phyloP scores from a whole-genome alignment of 345 rosid species.

The Citrus mangshanensis region DNA sequence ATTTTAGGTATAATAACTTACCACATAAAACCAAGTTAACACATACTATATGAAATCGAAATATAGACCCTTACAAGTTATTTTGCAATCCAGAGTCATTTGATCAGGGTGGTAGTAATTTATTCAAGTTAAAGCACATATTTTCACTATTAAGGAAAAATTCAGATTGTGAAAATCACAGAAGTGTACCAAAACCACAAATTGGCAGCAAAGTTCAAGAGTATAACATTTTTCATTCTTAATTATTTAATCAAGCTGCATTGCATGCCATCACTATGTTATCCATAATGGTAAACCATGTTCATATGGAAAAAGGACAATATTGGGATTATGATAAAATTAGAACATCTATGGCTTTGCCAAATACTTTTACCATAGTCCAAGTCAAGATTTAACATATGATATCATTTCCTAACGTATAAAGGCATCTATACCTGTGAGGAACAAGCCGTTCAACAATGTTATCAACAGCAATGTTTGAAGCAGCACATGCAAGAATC shows the following conservation, averaged over 20 bases:
- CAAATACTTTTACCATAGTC: not conserved
- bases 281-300: not conserved
- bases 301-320: not conserved
- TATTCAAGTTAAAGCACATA: not conserved
- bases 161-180: not conserved
- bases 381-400: not conserved
- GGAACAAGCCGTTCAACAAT: constrained; percentile 92
- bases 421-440: constrained; percentile 54
- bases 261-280: not conserved
- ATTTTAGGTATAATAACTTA: not conserved
- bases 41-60: not conserved
- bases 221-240: not conserved
- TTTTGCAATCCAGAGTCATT: not conserved
- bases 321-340: not conserved
- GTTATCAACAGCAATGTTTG: constrained; percentile 97
- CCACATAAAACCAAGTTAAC: not conserved
- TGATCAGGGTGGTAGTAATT: not conserved
- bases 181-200: not conserved
- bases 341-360: not conserved
- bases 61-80: not conserved
- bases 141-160: not conserved
- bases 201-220: not conserved
- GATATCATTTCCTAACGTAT: not conserved
- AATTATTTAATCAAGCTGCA: not conserved
- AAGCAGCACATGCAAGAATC: constrained; percentile 97